Conservation (phyloP, 179 eudicot genomes). For the Actinidia polygama region DNA sequence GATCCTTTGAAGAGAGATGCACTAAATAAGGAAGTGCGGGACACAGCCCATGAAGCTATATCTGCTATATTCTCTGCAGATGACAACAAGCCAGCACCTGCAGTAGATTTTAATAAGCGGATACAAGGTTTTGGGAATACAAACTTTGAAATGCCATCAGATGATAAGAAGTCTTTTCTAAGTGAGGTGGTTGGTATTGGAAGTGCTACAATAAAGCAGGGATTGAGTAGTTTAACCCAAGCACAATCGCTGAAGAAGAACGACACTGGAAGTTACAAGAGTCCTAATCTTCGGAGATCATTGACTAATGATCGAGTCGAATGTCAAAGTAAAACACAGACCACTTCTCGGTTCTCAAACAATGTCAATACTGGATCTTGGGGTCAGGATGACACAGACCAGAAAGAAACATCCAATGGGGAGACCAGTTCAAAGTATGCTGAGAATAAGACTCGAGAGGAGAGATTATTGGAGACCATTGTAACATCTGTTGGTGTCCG, state of each 20-base stretch:
- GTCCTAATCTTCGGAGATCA: slow-evolving; percentile 81
- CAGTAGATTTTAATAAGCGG: slow-evolving; percentile 60
- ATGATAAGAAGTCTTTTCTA: slow-evolving; percentile 81
- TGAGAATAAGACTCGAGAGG: slow-evolving; percentile 73
- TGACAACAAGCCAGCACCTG: slow-evolving; percentile 62
- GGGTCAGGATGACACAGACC: slow-evolving; percentile 60
- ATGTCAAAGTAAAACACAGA: slow-evolving; percentile 45
- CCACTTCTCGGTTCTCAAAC: slow-evolving; percentile 43
- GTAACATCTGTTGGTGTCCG: slow-evolving; percentile 96
- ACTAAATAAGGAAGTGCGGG: slow-evolving; percentile 87
- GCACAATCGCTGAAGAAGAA: slow-evolving; percentile 59
- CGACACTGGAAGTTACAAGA: slow-evolving; percentile 77
- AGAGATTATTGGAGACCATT: slow-evolving; percentile 87
- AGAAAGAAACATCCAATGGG: slow-evolving; percentile 52
- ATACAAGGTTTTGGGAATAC: slow-evolving; percentile 96
- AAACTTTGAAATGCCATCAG: slow-evolving; percentile 64
- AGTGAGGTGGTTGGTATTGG: slow-evolving; percentile 93
- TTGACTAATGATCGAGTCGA: slow-evolving; percentile 62
- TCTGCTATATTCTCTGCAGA: slow-evolving; percentile 84
- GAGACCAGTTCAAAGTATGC: slow-evolving; percentile 46
- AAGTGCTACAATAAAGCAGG: slow-evolving; percentile 85
- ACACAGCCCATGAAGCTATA: slow-evolving; percentile 88
- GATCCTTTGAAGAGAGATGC: slow-evolving; percentile 96
- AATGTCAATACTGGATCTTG: slow-evolving; percentile 63
- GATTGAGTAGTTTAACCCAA: slow-evolving; percentile 71